Conservation (phyloP, 345 rosid species). For the Eucalyptus globulus region DNA sequence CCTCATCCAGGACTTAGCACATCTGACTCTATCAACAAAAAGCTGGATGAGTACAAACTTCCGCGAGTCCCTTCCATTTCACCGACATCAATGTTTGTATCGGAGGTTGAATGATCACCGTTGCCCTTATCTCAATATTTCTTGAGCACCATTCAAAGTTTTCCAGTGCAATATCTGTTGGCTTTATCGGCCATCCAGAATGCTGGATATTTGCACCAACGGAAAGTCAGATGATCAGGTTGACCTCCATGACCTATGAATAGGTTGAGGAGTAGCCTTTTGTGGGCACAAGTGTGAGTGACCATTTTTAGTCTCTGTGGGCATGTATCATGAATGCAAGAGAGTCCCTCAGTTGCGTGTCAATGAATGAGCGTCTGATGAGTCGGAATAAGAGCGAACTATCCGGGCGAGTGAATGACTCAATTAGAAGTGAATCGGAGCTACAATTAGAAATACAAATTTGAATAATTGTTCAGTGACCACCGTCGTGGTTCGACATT, state of each 20-base stretch:
- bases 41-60: not conserved
- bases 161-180: not conserved
- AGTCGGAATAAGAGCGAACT: not conserved
- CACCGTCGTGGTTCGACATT: not conserved
- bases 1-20: not conserved
- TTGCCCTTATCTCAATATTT: not conserved
- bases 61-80: too few relatives aligned
- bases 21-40: not conserved
- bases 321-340: not conserved
- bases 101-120: not conserved
- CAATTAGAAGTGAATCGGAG: not conserved
- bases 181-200: not conserved
- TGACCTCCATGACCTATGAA: not conserved
- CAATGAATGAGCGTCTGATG: not conserved
- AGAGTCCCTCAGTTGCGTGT: not conserved
- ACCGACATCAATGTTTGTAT: not conserved
- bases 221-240: not conserved
- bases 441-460: not conserved
- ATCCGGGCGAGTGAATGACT: not conserved
- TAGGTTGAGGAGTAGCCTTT: not conserved
- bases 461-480: not conserved
- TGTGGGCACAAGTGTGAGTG: not conserved
- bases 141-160: not conserved
- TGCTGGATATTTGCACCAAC: not conserved
- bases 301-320: not conserved